phyloP scores from a whole-genome alignment of 2,329 filamentous ascomycete genomes.

The Cercospora sesami region DNA sequence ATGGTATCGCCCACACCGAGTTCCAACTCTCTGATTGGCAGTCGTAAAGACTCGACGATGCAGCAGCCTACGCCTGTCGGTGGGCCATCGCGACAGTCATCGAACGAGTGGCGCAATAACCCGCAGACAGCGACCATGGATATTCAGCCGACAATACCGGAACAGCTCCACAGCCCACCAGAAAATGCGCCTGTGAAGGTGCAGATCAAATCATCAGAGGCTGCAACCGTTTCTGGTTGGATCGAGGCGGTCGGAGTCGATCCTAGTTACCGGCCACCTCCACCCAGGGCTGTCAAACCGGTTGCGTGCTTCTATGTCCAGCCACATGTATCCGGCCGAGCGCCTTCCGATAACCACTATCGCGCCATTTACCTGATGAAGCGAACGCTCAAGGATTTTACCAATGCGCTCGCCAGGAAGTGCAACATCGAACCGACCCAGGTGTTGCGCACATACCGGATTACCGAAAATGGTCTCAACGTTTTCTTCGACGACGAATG shows the following conservation, averaged over 20 bases:
- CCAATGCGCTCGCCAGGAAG: conserved; percentile 71
- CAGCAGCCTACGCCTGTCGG: conserved; percentile 48
- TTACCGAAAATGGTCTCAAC: conserved; percentile 72
- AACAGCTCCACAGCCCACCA: conserved; percentile 49
- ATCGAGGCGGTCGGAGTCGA: conserved; percentile 94
- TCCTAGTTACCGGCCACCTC: conserved; percentile 74
- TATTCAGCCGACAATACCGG: conserved; percentile 45
- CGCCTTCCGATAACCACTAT: conserved; percentile 64
- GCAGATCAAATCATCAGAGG: conserved; percentile 58
- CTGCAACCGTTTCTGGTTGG: conserved; percentile 72
- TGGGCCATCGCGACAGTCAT: conserved; percentile 47
- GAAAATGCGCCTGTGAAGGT: conserved; percentile 56
- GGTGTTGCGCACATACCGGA: conserved; percentile 69
- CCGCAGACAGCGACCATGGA: conserved; percentile 57
- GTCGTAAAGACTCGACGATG: conserved; percentile 45
- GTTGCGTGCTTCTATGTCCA: conserved; percentile 88
- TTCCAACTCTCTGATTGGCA: conserved; percentile 46
- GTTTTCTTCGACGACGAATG: conserved; percentile 91
- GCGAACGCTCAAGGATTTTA: conserved; percentile 73
- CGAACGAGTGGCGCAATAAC: conserved; percentile 52
- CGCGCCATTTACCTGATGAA: conserved; percentile 82
- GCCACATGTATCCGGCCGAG: conserved; percentile 52
- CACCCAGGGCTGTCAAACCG: conserved; percentile 68
- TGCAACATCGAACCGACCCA: conserved; percentile 73
- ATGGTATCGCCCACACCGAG: conserved; percentile 54